Conservation (phyloP, 352 stramenopile genomes). For the Phytophthora uliginosa region DNA sequence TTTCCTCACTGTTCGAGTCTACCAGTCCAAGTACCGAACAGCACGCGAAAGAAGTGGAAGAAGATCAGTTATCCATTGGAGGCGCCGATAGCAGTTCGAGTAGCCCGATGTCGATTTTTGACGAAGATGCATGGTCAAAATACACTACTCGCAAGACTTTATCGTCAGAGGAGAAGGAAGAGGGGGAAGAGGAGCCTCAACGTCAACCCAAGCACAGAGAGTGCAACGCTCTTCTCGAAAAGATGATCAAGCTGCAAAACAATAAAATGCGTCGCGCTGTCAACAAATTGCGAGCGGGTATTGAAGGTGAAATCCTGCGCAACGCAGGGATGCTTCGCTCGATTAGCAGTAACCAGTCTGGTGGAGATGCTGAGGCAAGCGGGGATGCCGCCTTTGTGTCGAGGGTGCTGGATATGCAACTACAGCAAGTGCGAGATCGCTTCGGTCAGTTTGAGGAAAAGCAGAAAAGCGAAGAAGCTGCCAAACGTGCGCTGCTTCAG, state of each 20-base stretch:
- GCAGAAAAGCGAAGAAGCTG: slow-evolving; percentile 13
- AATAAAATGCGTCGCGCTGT: slow-evolving; percentile 21
- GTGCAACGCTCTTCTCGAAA: slow-evolving; percentile 33
- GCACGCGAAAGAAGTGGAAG: not conserved
- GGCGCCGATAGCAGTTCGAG: not conserved
- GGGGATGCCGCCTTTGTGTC: slow-evolving; percentile 26
- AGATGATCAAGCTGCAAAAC: slow-evolving; percentile 37
- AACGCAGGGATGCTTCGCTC: slow-evolving; percentile 29
- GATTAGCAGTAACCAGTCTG: slow-evolving; percentile 28
- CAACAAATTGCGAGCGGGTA: slow-evolving; percentile 14
- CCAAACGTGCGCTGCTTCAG: slow-evolving; percentile 21
- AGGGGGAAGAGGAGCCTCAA: not conserved
- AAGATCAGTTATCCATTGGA: not conserved
- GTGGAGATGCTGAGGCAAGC: slow-evolving; percentile 10
- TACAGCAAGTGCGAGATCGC: slow-evolving; percentile 25
- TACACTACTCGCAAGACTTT: not conserved
- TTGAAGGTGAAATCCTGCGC: slow-evolving; percentile 27
- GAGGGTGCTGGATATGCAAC: slow-evolving; percentile 26
- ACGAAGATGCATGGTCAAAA: not conserved
- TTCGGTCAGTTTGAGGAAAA: slow-evolving; percentile 32
- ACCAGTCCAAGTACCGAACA: not conserved
- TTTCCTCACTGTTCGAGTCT: not conserved
- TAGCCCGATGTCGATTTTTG: not conserved
- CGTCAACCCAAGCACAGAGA: slow-evolving; percentile 30
- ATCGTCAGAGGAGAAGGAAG: not conserved